A percentile compares a stretch with the other conserved stretches of the same genome.
phyloP scores from a whole-genome alignment of 1,139 yeast species.

The Petasospora fabianii region DNA sequence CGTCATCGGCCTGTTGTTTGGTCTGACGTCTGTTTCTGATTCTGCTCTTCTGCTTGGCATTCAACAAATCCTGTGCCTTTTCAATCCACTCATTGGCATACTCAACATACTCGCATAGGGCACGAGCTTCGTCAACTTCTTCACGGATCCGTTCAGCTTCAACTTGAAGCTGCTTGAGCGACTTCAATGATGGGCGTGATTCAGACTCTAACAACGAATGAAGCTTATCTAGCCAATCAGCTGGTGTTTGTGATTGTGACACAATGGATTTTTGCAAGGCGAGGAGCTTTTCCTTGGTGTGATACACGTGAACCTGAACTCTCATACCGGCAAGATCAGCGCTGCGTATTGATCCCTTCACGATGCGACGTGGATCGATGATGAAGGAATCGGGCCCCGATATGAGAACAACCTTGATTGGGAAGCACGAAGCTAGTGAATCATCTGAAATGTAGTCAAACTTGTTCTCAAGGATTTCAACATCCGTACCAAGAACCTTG shows the following conservation, averaged over 20 bases:
- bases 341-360: conserved; percentile 24
- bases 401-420: conserved; percentile 46
- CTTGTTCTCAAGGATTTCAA: conserved; percentile 33
- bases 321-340: conserved; percentile 24
- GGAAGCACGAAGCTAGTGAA: conserved; percentile 45
- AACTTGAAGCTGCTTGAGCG: conserved; percentile 40
- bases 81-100: conserved; percentile 51
- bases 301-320: conserved; percentile 43
- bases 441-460: conserved; percentile 51
- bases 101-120: conserved; percentile 41
- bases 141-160: conserved; percentile 52
- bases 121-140: conserved; percentile 27
- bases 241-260: conserved; percentile 42
- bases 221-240: conserved; percentile 50
- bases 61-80: conserved; percentile 49
- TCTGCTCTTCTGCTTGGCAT: conserved; percentile 49
- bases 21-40: conserved; percentile 29
- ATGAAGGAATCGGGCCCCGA: conserved; percentile 35
- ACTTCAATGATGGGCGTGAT: conserved; percentile 45
- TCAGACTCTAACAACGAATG: conserved; percentile 38
- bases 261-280: conserved; percentile 35
- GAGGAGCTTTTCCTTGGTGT: conserved; percentile 51
- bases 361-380: conserved; percentile 44
- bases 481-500: conserved; percentile 24
- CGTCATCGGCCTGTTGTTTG: conserved; percentile 20